Evolutionary conservation across 1,139 yeast genomes (phyloP).

Genomic region (Hyphopichia buzzinii): DNA sequence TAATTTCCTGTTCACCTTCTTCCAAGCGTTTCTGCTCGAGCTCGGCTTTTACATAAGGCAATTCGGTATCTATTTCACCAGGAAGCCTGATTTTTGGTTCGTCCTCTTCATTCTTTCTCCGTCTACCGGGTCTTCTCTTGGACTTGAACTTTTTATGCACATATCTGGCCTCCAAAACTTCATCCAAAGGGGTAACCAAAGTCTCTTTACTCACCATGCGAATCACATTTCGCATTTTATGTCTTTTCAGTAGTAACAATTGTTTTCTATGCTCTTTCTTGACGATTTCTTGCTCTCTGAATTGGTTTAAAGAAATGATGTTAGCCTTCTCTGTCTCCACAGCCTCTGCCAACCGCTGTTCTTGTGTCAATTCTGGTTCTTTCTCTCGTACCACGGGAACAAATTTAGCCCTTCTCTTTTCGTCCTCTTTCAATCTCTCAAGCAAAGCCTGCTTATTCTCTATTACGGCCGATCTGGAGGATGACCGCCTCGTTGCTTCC

Average conservation of each 20-base stretch:
- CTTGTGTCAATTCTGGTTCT: conserved; percentile 70
- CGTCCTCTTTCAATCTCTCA: conserved; percentile 68
- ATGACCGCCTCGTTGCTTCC: conserved; percentile 59
- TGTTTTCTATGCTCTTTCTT: conserved; percentile 78
- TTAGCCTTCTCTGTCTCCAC: conserved; percentile 80
- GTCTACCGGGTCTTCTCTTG: conserved; percentile 42
- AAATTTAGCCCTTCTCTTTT: conserved; percentile 56
- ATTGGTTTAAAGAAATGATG: conserved; percentile 66
- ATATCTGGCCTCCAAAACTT: conserved; percentile 45
- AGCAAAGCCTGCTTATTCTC: conserved; percentile 77
- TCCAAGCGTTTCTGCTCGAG: conserved; percentile 16
- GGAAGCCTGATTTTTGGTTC: conserved; percentile 22
- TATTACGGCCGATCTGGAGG: conserved; percentile 76
- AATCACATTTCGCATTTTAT: conserved; percentile 55
- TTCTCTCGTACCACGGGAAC: conserved; percentile 42
- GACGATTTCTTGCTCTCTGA: conserved; percentile 80
- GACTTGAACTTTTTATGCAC: conserved; percentile 19
- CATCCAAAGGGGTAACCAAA: conserved; percentile 50
- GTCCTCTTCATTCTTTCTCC: conserved; percentile 20
- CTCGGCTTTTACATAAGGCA: conserved; percentile 34
- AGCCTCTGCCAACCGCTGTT: conserved; percentile 82
- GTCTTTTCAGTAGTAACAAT: conserved; percentile 62
- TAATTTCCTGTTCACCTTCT: conserved; percentile 8
- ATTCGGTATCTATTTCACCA: conserved; percentile 36
- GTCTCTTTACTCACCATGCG: conserved; percentile 46